These are phyloP conservation scores for Backusella westeae DNA, from an alignment of 192 early-diverging fungal genomes.

Conservation along the genomic window DNA sequence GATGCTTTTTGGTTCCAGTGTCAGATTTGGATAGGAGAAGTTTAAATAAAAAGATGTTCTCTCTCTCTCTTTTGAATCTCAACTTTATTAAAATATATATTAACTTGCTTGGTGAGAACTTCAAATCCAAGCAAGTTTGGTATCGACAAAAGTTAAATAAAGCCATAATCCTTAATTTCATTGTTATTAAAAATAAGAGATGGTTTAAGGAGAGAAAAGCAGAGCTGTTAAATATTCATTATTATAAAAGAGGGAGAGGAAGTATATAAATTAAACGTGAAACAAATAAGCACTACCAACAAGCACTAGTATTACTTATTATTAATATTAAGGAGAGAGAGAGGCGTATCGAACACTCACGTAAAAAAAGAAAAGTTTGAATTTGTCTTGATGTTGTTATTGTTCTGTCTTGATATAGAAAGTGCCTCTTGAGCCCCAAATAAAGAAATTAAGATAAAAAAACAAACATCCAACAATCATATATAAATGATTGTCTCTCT, in stretches of 20 bases:
- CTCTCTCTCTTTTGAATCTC: not conserved
- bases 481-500: not conserved
- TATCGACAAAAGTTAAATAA: too few species aligned
- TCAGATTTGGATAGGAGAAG: not conserved
- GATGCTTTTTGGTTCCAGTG: not conserved
- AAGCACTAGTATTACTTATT: not conserved
- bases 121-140: conserved; percentile 47
- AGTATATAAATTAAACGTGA: not conserved
- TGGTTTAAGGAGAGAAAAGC: not conserved
- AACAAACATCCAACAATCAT: not conserved
- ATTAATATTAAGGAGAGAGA: not conserved
- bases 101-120: not conserved
- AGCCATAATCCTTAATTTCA: not conserved
- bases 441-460: conserved; percentile 1
- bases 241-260: not conserved
- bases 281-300: not conserved
- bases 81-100: not conserved
- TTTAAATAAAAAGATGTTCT: not conserved
- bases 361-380: not conserved
- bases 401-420: not conserved
- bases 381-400: not conserved
- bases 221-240: not conserved
- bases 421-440: not conserved
- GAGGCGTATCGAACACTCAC: not conserved
- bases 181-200: not conserved